Evolutionary conservation across 805 yeast species (phyloP).

Genomic region (Starmerella etchellsii): DNA sequence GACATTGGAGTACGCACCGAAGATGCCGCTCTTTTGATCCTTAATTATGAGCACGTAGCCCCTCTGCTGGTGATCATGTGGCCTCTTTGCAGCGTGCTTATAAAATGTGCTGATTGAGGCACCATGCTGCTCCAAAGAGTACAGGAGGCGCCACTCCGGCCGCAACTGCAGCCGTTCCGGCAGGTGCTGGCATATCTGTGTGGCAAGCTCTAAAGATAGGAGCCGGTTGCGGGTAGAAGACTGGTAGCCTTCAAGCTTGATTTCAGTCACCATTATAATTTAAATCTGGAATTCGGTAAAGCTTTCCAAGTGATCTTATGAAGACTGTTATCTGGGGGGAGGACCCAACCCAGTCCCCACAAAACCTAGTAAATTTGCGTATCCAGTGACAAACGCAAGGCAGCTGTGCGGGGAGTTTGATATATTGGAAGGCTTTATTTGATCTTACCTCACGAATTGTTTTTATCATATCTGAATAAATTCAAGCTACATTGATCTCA

Average conservation of each 20-base stretch:
- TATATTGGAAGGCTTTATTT: too few relatives aligned
- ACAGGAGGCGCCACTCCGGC: constrained; percentile 63
- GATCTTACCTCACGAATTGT: too few relatives aligned
- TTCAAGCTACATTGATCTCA: too few relatives aligned
- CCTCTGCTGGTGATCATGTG: constrained; percentile 26
- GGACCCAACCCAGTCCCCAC: too few relatives aligned
- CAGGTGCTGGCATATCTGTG: constrained; percentile 55
- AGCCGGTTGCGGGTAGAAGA: constrained; percentile 45
- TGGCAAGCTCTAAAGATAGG: constrained; percentile 52
- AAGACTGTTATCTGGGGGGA: too few relatives aligned
- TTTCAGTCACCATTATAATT: constrained; percentile 1
- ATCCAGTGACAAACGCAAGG: too few relatives aligned
- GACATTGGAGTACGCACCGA: constrained; percentile 71
- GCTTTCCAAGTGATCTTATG: too few relatives aligned
- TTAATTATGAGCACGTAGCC: constrained; percentile 67
- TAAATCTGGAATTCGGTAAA: background rate
- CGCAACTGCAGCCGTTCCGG: constrained; percentile 71
- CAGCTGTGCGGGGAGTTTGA: too few relatives aligned
- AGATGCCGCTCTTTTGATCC: constrained; percentile 50
- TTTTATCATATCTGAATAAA: too few relatives aligned
- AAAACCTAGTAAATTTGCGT: too few relatives aligned
- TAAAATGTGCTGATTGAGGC: constrained; percentile 74
- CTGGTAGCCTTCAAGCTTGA: constrained; percentile 45
- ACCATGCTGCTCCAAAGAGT: constrained; percentile 88
- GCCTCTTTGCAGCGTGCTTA: constrained; percentile 37